Evolutionary conservation across 1,284 basidiomycete species (phyloP).

Genomic region (Chalciporus sp.): DNA sequence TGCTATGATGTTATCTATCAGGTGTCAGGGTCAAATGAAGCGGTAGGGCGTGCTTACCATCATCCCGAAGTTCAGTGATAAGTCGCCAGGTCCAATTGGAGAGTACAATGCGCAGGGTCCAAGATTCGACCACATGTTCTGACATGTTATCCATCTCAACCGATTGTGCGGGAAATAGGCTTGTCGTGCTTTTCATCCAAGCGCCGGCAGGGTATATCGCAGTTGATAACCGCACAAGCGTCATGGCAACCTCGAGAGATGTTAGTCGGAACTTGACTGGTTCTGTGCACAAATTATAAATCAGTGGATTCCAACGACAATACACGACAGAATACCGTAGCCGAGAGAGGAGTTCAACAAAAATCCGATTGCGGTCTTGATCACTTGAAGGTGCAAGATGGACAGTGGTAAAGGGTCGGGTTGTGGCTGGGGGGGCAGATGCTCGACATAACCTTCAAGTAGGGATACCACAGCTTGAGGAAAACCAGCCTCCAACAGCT

Average conservation of each 20-base stretch:
- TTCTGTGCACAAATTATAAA: conserved; percentile 45
- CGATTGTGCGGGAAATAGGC: conserved; percentile 27
- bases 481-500: conserved; percentile 67
- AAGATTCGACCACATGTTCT: conserved; percentile 50
- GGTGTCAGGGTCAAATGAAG: neutral
- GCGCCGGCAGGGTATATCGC: conserved; percentile 69
- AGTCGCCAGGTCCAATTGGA: conserved; percentile 78
- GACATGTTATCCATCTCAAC: conserved; percentile 23
- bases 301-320: conserved; percentile 1
- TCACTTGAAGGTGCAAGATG: conserved; percentile 65
- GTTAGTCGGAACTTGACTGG: conserved; percentile 68
- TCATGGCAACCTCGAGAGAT: conserved; percentile 64
- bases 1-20: conserved; percentile 38
- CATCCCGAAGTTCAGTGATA: conserved; percentile 66
- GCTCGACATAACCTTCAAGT: conserved; percentile 69
- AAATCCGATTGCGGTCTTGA: conserved; percentile 79
- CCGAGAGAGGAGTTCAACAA: conserved; percentile 79
- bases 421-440: conserved; percentile 45
- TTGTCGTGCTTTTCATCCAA: conserved; percentile 47
- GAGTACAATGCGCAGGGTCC: conserved; percentile 64
- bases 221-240: conserved; percentile 68
- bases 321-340: conserved; percentile 54
- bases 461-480: conserved; percentile 66
- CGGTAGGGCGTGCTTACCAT: conserved; percentile 44
- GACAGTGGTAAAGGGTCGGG: conserved; percentile 51